Base-by-base conservation (phyloP, 1,284 basidiomycete genomes). In the Chondrostereum purpureum region DNA sequence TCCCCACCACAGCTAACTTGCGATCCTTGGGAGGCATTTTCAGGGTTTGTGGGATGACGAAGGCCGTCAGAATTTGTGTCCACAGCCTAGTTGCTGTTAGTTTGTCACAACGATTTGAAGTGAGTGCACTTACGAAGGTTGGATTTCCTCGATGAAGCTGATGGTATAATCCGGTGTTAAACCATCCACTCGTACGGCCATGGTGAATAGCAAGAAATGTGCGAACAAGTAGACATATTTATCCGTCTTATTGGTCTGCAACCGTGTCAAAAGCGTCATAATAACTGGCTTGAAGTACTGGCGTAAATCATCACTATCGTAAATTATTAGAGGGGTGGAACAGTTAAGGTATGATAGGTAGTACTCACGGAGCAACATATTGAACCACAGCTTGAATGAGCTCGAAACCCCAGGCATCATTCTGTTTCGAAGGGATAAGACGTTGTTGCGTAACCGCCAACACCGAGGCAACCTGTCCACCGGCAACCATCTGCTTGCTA, bases 351-450 rank as follows among this genome's bases (percentile, higher is more conserved):
- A 27, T 33, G 4, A 14, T 43, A 37, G 46, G 14, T 24, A 47
- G 23, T 33, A 78, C 88, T 65, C 60, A 92, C 86, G 79, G 68
- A 38, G 88, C 81, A 6, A 93, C 75, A 53, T 80, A 66, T 48
- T 77, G 74, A 48, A 92, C 78, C 21, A 97, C 75, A 8, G 81
- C 77, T 53, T 93, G 81, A 42, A 99, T 61, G 13, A 99, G 68
- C 60, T 97, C 93, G 54, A 97, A 92, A 1, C 90, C 96, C 76
- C 83, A 94, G 0, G 72, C 75, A 58, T 99, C 95, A 58, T 97
- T 94, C 45, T 88, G 55, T 61, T 93, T 92, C 12, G 84, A 88
- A 3, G 87, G 88, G 39, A 97, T 86, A 16, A 99, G 69, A 24
- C 88, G 72, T 58, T 95, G 90, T 62, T 97, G 93, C 51, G 93